These are phyloP conservation scores for Ophiostoma sp. DNA, from an alignment of 2,329 filamentous ascomycete genomes.

Conservation along the genomic window DNA sequence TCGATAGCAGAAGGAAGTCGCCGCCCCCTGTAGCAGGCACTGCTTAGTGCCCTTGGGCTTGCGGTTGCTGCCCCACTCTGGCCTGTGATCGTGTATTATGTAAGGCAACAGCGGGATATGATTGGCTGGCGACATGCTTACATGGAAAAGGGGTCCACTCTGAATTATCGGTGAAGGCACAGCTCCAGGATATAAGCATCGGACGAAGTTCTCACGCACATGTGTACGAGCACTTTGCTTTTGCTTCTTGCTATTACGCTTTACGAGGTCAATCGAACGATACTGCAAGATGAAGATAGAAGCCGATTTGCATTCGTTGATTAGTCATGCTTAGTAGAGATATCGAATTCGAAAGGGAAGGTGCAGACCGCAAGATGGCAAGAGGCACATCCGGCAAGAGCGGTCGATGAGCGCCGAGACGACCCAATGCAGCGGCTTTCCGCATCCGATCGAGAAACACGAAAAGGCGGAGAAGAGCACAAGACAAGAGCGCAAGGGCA, in stretches of 20 bases:
- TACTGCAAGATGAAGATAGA: no score
- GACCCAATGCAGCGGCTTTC: neutral
- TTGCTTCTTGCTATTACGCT: no score
- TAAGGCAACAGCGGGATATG: neutral
- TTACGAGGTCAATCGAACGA: no score
- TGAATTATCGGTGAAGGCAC: neutral
- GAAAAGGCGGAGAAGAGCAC: neutral
- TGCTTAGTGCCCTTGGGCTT: neutral
- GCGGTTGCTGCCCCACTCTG: neutral
- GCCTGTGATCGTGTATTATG: conserved; percentile 2
- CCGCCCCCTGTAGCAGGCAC: neutral
- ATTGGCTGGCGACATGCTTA: neutral
- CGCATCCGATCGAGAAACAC: neutral
- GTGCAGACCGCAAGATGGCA: neutral
- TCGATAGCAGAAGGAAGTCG: neutral
- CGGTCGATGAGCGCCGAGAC: neutral
- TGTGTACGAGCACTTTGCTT: no score
- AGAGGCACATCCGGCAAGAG: neutral
- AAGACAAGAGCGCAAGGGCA: neutral
- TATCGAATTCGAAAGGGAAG: neutral
- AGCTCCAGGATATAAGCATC: neutral
- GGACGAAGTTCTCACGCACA: neutral
- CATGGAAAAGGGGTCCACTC: neutral
- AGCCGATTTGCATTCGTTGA: neutral
- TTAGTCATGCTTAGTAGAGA: no score